Evolutionary conservation across 768 basidiomycete species (phyloP), one percentile per base, ranked within the genome.

Genomic region (Leccinellum rugosiceps): DNA sequence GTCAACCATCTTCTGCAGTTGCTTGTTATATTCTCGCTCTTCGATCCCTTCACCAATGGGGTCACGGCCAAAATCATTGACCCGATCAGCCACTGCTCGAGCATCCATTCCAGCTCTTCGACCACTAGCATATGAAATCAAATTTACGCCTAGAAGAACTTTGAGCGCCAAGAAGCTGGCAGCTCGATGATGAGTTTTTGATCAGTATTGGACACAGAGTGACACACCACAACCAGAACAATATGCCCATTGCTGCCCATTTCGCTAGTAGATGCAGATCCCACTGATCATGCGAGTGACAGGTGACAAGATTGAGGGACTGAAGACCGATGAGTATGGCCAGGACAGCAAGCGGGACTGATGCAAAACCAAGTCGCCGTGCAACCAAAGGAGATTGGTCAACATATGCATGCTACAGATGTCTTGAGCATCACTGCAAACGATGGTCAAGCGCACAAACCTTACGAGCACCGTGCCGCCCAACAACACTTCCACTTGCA

Each of bases 351-450:
- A 98, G 80, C 0, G 97, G 97, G 21, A 98, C 78, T 0, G 94
- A 85, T 2, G 97, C 90, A 70, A 98, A 97, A 15, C 97, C 97
- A 9, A 99, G 79, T 6, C 97, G 84, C 3, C 96, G 88, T 1
- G 95, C 92, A 31, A 98, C 93, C 6, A 95, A 80, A 6, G 95
- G 95, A 1, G 95, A 95, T 68, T 97, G 95, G 67, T 99, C 97
- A 19, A 97, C 92, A 58, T 95, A 94, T 3, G 88, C 80, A 69
- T 94, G 92, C 87, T 92, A 59, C 41, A 28, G 4, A 10, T 45
- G 51, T 54, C n/a, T 48, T 58, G 57, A 59, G 35, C 53, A 47
- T 52, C 35, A 30, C 25, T 25, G 25, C 44, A 55, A 10, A 55
- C 2, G 28, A 30, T 4, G 31, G 49, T 23, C 55, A 19, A 21